phyloP scores from a whole-genome alignment of 495 filamentous ascomycete species.

The Penicillium cinerascens region DNA sequence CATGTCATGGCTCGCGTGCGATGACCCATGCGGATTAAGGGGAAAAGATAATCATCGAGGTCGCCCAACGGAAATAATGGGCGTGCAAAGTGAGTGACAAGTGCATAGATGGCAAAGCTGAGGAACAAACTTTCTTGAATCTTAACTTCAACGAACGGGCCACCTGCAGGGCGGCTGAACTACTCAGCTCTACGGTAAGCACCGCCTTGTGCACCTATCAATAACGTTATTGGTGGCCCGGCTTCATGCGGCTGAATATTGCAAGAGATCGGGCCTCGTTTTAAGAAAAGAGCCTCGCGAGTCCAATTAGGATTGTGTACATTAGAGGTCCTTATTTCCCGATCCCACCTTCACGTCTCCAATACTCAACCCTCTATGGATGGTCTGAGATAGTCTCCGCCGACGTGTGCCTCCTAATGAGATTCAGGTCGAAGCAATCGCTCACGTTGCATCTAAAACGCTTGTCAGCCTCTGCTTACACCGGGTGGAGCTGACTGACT shows the following conservation, averaged over 20 bases:
- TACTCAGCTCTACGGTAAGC: too few species aligned
- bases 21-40: slow-evolving; percentile 1
- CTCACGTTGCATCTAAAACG: slow-evolving; percentile 3
- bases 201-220: neutral
- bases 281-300: neutral
- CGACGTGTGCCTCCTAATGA: slow-evolving; percentile 8
- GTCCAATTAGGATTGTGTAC: neutral
- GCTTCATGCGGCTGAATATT: neutral
- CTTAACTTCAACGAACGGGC: too few species aligned
- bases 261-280: neutral
- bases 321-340: neutral
- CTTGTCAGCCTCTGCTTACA: neutral
- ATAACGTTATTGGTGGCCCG: neutral
- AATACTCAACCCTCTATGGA: neutral
- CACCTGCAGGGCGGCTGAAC: too few species aligned
- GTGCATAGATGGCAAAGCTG: too few species aligned
- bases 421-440: slow-evolving; percentile 5
- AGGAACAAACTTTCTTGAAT: too few species aligned
- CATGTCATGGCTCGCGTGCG: neutral
- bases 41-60: neutral
- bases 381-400: slow-evolving; percentile 8
- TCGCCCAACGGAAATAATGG: too few species aligned
- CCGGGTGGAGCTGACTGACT: slow-evolving; percentile 1
- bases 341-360: neutral
- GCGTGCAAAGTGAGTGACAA: too few species aligned